Base-by-base conservation (phyloP, 805 yeast species). In the Wickerhamomyces subpelliculosus region DNA sequence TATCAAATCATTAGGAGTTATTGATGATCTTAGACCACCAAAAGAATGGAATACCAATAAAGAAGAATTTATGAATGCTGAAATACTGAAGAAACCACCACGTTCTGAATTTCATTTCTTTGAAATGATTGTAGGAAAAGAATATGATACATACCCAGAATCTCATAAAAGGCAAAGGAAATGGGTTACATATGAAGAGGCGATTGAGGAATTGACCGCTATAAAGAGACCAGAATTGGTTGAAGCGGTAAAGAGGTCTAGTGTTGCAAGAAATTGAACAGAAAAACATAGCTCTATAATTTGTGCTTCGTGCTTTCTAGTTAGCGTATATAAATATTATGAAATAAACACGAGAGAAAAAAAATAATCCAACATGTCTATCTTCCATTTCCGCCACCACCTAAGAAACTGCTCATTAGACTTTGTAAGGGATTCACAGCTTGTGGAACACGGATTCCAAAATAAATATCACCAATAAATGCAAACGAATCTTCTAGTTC, bases 21-120 rank as follows among this genome's bases (percentile, higher is more conserved):
- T 84, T 20, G 73, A 72, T 34, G 96, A 89, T 46, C 53, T 57
- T 57, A 57, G 79, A 40, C 72, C 75, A 4, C 69, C 72, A 13
- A 66, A 70, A 48, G 56, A 61, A 18, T 70, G 72, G 72, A 61
- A 60, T 29, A 52, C 43, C 4, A 45, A 47, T 35, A 38, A 35
- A 19, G 56, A 52, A 13, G 48, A 48, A 18, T 45, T 43, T 32
- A 44, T 44, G 13, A 47, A 43, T 14, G 44, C 50, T 5, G 58
- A 56, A 9, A 56, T 61, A 1, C 48, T 59, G 30, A 56, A 42
- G 20, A 59, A 65, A 31, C 74, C 80, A 5, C 95, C 96, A 3
- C 68, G 84, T 44, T 70, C 89, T n/a, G 95, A 87, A 57, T 90
- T 80, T 54, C 93, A 88, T 55, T 83, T 90, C 56, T 93, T 71